phyloP scores from a whole-genome alignment of 1,284 basidiomycete genomes.

The Ceratobasidium theobromae region DNA sequence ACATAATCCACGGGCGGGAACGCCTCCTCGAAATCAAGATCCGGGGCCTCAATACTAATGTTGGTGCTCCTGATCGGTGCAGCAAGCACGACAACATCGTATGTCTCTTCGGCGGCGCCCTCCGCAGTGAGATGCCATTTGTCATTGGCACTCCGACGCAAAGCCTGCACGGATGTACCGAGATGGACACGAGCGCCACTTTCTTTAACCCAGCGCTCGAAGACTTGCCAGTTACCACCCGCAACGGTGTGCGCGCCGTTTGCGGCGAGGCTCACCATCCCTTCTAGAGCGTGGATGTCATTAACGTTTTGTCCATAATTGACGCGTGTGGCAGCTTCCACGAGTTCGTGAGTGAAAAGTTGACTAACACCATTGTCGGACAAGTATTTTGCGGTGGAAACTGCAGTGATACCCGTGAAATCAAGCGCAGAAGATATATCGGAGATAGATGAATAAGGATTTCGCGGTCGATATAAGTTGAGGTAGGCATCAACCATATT shows the following conservation, averaged over 20 bases:
- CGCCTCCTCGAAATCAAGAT: conserved; percentile 7
- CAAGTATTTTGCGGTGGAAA: conserved; percentile 64
- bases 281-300: conserved; percentile 79
- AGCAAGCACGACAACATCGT: conserved; percentile 72
- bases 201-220: conserved; percentile 73
- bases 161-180: conserved; percentile 54
- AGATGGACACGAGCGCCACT: conserved; percentile 71
- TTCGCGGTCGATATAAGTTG: not conserved
- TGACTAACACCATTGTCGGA: conserved; percentile 56
- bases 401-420: conserved; percentile 55
- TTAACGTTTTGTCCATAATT: conserved; percentile 86
- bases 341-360: conserved; percentile 71
- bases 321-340: conserved; percentile 82
- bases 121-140: conserved; percentile 4
- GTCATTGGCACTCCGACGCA: conserved; percentile 29
- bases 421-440: conserved; percentile 57
- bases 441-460: conserved; percentile 48
- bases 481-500: conserved; percentile 53
- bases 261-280: conserved; percentile 72
- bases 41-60: conserved; percentile 52
- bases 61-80: conserved; percentile 69
- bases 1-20: conserved; percentile 55
- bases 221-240: conserved; percentile 86
- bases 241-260: conserved; percentile 65
- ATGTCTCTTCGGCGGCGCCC: conserved; percentile 42